These are phyloP conservation scores for Aschersonia sp. DNA, from an alignment of 2,329 filamentous ascomycete genomes.

Conservation along the genomic window DNA sequence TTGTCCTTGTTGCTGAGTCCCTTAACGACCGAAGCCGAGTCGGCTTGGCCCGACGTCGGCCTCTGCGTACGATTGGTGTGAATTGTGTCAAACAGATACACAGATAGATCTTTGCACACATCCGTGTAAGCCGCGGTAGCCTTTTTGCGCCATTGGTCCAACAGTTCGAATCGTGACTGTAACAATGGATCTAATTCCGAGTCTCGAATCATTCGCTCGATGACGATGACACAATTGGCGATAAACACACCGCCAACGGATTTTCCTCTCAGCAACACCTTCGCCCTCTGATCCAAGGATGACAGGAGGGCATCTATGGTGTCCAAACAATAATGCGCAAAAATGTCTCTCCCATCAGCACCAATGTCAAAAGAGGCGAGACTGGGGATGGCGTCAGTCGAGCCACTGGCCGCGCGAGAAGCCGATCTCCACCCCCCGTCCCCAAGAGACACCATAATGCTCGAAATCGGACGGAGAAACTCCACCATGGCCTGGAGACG, in stretches of 20 bases:
- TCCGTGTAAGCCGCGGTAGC: conserved; percentile 70
- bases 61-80: conserved; percentile 68
- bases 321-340: conserved; percentile 80
- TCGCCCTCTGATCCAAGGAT: conserved; percentile 61
- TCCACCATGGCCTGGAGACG: conserved; percentile 75
- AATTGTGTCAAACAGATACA: conserved; percentile 76
- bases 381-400: conserved; percentile 52
- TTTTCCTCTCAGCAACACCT: conserved; percentile 60
- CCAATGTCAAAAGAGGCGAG: conserved; percentile 73
- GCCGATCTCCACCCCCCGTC: conserved; percentile 74
- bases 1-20: conserved; percentile 78
- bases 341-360: conserved; percentile 75
- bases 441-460: conserved; percentile 81
- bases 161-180: conserved; percentile 45
- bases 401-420: conserved; percentile 33
- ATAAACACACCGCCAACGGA: conserved; percentile 76
- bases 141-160: conserved; percentile 81
- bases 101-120: conserved; percentile 76
- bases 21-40: conserved; percentile 76
- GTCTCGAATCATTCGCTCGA: conserved; percentile 70
- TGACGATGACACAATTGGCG: conserved; percentile 71
- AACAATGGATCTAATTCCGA: conserved; percentile 68
- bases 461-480: conserved; percentile 73
- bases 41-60: conserved; percentile 58
- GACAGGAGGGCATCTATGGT: conserved; percentile 70